phyloP scores from a whole-genome alignment of 768 basidiomycete genomes.

The Podaxis mareebaensis region DNA sequence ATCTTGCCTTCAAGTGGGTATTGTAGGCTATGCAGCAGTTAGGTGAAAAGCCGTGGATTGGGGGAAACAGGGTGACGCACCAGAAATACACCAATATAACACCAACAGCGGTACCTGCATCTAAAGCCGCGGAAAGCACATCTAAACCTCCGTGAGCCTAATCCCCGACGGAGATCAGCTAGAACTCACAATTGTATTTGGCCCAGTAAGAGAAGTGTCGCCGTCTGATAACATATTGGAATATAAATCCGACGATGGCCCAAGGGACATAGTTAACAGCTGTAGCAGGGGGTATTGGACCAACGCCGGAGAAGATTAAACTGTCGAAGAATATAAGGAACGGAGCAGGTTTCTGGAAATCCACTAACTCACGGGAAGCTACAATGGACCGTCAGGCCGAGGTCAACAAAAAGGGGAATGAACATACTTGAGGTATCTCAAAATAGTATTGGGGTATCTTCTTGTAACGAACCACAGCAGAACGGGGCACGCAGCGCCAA shows the following conservation, averaged over 20 bases:
- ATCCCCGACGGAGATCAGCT: not conserved
- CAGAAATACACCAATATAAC: slow-evolving; percentile 69
- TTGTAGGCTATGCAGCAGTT: slow-evolving; percentile 35
- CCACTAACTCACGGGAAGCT: slow-evolving; percentile 47
- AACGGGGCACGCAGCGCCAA: slow-evolving; percentile 68
- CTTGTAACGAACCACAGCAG: slow-evolving; percentile 62
- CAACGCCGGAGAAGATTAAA: slow-evolving; percentile 70
- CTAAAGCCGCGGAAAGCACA: slow-evolving; percentile 73
- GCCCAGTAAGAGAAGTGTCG: slow-evolving; percentile 73
- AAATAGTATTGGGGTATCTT: slow-evolving; percentile 59
- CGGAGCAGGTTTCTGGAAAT: not conserved
- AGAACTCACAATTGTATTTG: slow-evolving; percentile 68
- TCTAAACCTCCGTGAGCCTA: slow-evolving; percentile 38
- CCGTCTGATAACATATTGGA: slow-evolving; percentile 71
- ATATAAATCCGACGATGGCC: slow-evolving; percentile 74
- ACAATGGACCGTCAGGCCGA: slow-evolving; percentile 6
- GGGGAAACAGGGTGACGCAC: slow-evolving; percentile 35
- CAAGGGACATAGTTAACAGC: slow-evolving; percentile 85
- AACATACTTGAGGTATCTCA: slow-evolving; percentile 69
- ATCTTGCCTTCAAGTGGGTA: slow-evolving; percentile 44
- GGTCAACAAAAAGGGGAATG: not conserved
- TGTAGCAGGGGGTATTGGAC: slow-evolving; percentile 77
- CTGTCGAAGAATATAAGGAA: slow-evolving; percentile 25
- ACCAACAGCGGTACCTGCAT: slow-evolving; percentile 70
- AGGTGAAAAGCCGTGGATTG: not conserved